phyloP scores from a whole-genome alignment of 257 asterid species.

The Solanum sejunctum region DNA sequence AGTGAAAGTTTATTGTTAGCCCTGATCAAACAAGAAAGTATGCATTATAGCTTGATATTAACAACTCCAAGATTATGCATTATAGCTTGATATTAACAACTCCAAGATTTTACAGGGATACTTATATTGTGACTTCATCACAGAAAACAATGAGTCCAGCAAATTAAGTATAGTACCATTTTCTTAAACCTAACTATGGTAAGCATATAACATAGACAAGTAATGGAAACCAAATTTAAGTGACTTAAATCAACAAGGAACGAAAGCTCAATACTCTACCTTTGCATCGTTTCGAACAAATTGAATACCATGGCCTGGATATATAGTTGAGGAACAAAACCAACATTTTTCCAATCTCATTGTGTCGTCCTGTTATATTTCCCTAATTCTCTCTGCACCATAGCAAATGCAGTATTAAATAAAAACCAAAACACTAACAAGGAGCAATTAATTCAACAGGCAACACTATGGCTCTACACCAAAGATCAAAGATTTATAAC shows the following conservation, averaged over 20 bases:
- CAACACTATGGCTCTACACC: not conserved
- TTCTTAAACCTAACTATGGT: not conserved
- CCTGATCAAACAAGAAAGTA: not conserved
- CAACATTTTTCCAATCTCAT: conserved; percentile 96
- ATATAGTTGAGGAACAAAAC: conserved; percentile 80
- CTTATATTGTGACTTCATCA: not conserved
- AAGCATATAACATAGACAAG: not conserved
- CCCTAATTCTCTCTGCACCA: not conserved
- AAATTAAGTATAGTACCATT: not conserved
- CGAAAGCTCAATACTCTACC: conserved; percentile 16
- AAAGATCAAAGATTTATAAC: not conserved
- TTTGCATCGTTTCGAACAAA: conserved; percentile 86
- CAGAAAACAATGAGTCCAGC: not conserved
- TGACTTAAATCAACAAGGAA: not conserved
- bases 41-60: not conserved
- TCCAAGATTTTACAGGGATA: not conserved
- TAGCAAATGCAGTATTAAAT: not conserved
- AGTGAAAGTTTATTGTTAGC: not conserved
- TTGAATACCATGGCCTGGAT: conserved; percentile 89
- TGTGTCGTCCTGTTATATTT: not conserved
- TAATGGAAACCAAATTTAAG: not conserved
- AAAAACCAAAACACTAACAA: not conserved
- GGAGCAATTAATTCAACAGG: not conserved
- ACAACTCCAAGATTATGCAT: not conserved
- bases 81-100: not conserved